A percentile compares a stretch with the other conserved stretches of the same genome.
phyloP scores from a whole-genome alignment of 2,329 filamentous ascomycete genomes.

The Elsinoe perseae region DNA sequence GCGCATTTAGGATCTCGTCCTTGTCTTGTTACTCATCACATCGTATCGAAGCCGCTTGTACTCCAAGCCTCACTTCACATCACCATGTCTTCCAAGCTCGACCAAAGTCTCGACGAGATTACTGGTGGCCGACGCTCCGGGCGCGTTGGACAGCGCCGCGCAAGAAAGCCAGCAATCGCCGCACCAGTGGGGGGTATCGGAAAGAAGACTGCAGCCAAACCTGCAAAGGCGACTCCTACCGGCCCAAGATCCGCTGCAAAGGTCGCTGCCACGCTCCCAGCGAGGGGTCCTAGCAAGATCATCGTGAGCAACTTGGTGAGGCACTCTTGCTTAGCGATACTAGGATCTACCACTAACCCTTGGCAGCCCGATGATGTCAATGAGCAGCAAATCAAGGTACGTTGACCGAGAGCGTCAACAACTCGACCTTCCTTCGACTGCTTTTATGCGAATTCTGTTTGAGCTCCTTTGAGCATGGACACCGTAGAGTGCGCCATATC shows the following conservation, averaged over 20 bases:
- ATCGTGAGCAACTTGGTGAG: constrained; percentile 97
- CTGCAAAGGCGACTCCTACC: constrained; percentile 47
- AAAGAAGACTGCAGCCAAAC: constrained; percentile 57
- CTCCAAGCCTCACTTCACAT: background rate
- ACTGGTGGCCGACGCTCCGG: constrained; percentile 32
- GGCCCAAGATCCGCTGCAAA: constrained; percentile 54
- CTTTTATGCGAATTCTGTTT: constrained; percentile 20
- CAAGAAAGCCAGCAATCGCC: constrained; percentile 41
- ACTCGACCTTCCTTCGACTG: constrained; percentile 25
- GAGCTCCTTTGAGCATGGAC: constrained; percentile 9
- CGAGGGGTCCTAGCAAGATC: constrained; percentile 80
- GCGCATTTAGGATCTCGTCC: background rate
- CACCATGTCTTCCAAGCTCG: constrained; percentile 84
- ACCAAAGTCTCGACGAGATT: constrained; percentile 96
- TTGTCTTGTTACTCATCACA: background rate
- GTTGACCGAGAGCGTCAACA: constrained; percentile 67
- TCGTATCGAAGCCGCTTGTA: background rate
- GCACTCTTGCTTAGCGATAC: constrained; percentile 22
- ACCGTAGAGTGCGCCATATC: background rate
- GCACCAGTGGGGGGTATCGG: constrained; percentile 79
- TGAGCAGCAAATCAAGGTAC: constrained; percentile 99
- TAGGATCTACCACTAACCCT: constrained; percentile 41
- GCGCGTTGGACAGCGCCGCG: constrained; percentile 35
- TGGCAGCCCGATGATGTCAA: constrained; percentile 85
- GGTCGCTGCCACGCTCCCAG: constrained; percentile 28